Evolutionary conservation across 352 stramenopile genomes (phyloP), one percentile per base, ranked within the genome.

Genomic region (Hyaloperonospora arabidopsidis): DNA sequence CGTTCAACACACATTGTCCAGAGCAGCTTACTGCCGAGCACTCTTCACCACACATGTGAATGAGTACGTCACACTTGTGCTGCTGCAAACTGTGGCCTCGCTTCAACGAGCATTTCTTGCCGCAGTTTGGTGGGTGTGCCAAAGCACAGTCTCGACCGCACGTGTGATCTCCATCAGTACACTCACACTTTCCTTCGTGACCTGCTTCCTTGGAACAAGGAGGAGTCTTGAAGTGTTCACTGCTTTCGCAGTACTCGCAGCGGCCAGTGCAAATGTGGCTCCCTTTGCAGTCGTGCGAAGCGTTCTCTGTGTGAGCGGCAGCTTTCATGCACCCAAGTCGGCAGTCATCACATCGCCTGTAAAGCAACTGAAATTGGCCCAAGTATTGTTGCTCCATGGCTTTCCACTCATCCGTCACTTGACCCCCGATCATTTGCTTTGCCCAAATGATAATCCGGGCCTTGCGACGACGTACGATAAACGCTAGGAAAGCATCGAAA

Each of bases 121-220:
- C 74, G 38, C 79, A 92, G 44, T 86, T 92, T 5, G 55, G 51
- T 0, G 82, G 81, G 7, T 52, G 34, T 0, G 45, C 22, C 54
- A 85, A 57, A 25, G 43, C 66, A 43, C 82, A 92, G 8, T 64
- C 53, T 41, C 49, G 5, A 0, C 68, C 61, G 25, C 82, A 92
- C 2, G 82, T 89, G 59, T 92, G 82, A 51, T 86, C 74, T 14
- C 76, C 76, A 18, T 68, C 44, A 1, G 38, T 46, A 41, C 82
- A 89, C 17, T 89, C 81, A 45, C 82, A 92, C 32, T 58, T 65
- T 3, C 79, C 82, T 50, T 79, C 70, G 43, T 92, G 82, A 1
- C 82, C 77, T 45, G 77, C 67, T 57, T 72, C 67, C 52, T 81
- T 83, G 0, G 50, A 38, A 23, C 82, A 92, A 1, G 44, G 38